Conservation (phyloP, 139 green algal species). For the Volvox reticuliferus region DNA sequence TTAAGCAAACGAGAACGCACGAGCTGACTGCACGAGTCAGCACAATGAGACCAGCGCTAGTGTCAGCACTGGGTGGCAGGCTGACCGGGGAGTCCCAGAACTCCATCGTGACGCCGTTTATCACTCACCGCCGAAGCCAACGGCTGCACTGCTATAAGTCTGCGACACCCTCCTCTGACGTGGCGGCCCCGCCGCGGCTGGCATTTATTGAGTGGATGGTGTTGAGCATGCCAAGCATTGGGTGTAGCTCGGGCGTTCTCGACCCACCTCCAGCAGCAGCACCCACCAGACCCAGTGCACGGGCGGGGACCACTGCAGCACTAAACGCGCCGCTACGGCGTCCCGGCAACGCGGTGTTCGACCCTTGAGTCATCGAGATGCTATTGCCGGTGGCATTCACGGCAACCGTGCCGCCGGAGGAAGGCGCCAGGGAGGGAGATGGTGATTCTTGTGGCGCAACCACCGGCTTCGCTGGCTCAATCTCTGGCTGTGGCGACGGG, state of each 20-base stretch:
- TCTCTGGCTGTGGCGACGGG: neutral
- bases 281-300: neutral
- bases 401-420: neutral
- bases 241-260: neutral
- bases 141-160: slow-evolving; percentile 18
- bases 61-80: too few species aligned
- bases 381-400: neutral
- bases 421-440: neutral
- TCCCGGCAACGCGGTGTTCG: neutral
- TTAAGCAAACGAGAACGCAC: too few species aligned
- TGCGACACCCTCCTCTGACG: slow-evolving; percentile 9
- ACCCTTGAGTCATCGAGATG: neutral
- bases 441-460: neutral
- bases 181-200: neutral
- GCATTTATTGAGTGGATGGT: slow-evolving; percentile 42
- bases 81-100: too few species aligned
- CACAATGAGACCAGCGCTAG: too few species aligned
- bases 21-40: too few species aligned
- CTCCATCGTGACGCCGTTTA: too few species aligned
- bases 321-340: neutral
- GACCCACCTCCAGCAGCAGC: neutral
- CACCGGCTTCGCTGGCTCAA: neutral
- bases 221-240: slow-evolving; percentile 33
- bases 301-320: neutral
- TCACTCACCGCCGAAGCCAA: too few species aligned